Percentiles rank a stretch among this genome's conserved stretches.
phyloP scores from a whole-genome alignment of 1,284 basidiomycete genomes.

The Ustilago loliicola region DNA sequence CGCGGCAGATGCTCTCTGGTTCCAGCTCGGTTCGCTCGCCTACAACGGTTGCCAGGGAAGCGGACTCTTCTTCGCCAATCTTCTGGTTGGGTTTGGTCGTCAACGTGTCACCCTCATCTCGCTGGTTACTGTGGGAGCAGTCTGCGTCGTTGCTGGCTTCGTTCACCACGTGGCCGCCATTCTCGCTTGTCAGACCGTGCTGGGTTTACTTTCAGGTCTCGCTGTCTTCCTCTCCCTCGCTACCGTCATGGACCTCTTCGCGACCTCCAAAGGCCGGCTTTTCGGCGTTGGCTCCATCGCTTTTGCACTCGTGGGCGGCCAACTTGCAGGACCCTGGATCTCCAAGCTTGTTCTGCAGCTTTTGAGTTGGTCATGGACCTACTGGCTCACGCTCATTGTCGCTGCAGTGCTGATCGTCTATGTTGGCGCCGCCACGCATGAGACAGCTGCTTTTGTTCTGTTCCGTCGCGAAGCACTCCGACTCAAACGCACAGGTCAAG shows the following conservation, averaged over 20 bases:
- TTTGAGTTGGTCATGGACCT: conserved; percentile 51
- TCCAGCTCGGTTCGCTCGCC: conserved; percentile 30
- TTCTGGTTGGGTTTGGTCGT: conserved; percentile 37
- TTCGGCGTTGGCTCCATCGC: conserved; percentile 29
- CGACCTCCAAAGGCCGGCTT: conserved; percentile 34
- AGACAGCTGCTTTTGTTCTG: conserved; percentile 37
- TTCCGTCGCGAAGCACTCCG: conserved; percentile 42
- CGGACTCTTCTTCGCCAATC: conserved; percentile 47
- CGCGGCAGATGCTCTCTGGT: not conserved
- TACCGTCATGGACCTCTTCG: conserved; percentile 47
- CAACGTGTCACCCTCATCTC: conserved; percentile 36
- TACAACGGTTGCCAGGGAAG: conserved; percentile 53
- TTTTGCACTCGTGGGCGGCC: conserved; percentile 24
- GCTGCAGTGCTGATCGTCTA: conserved; percentile 41
- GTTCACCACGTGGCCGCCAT: conserved; percentile 19
- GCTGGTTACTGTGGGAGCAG: conserved; percentile 28
- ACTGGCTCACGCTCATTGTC: conserved; percentile 50
- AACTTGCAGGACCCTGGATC: conserved; percentile 56
- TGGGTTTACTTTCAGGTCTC: conserved; percentile 41
- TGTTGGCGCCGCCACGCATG: conserved; percentile 30
- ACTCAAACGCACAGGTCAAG: conserved; percentile 24
- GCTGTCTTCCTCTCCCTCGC: conserved; percentile 35
- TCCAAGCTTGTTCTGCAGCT: conserved; percentile 33
- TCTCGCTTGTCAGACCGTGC: conserved; percentile 20
- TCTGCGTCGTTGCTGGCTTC: conserved; percentile 49